These are phyloP conservation scores for Stephania japonica DNA, from an alignment of 164 flowering plant species.

Conservation along the genomic window DNA sequence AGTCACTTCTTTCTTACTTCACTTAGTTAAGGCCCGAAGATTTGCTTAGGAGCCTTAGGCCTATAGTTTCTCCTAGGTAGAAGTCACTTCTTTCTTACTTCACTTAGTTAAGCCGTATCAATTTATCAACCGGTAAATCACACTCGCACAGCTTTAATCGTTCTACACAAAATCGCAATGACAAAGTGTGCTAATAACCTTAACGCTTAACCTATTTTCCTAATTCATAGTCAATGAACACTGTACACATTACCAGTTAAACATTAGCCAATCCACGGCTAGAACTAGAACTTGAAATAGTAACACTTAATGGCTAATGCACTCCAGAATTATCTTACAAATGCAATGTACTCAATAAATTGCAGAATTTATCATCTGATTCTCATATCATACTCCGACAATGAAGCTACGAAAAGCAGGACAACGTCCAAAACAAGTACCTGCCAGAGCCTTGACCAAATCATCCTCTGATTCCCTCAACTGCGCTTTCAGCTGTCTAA, in stretches of 20 bases:
- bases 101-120: not conserved
- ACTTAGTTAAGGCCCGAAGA: too few relatives aligned
- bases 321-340: not conserved
- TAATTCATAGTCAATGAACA: not conserved
- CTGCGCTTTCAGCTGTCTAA: conserved; percentile 45
- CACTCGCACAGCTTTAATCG: not conserved
- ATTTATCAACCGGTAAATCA: not conserved
- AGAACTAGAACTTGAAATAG: not conserved
- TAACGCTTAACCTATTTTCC: not conserved
- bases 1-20: too few relatives aligned
- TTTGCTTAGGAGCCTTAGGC: too few relatives aligned
- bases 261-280: not conserved
- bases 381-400: not conserved
- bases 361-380: not conserved
- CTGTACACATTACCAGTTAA: not conserved
- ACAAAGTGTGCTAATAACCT: not conserved
- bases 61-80: not conserved
- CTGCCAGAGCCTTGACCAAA: conserved; percentile 60
- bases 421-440: conserved; percentile 24
- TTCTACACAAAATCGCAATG: not conserved
- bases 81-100: not conserved
- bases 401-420: not conserved
- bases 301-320: not conserved
- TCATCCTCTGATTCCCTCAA: conserved; percentile 63
- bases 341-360: not conserved